Evolutionary conservation across 2,329 filamentous ascomycete genomes (phyloP).

Genomic region (Hymenoscyphus linearis): DNA sequence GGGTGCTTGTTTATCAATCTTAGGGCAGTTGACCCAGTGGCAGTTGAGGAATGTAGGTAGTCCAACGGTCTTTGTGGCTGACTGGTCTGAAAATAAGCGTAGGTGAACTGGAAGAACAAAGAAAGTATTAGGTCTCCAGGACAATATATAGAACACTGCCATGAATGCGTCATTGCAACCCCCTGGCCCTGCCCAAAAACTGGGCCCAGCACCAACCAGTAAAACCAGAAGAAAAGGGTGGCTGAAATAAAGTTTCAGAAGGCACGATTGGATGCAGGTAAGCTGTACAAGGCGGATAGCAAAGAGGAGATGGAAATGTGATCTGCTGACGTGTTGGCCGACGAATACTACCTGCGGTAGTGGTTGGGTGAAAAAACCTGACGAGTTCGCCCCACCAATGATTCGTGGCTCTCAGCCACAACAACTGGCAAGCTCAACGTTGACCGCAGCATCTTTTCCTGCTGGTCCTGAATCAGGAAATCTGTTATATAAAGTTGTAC

Average conservation of each 20-base stretch:
- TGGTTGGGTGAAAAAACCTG: too few species aligned
- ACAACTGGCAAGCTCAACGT: too few species aligned
- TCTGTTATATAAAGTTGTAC: too few species aligned
- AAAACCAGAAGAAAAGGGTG: not conserved
- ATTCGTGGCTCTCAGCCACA: too few species aligned
- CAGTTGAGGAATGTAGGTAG: not conserved
- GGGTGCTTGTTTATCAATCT: not conserved
- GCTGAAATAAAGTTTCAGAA: not conserved
- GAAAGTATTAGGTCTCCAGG: not conserved
- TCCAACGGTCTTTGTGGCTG: not conserved
- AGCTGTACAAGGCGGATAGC: not conserved
- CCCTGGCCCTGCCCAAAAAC: not conserved
- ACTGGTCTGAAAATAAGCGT: not conserved
- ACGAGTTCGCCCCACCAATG: too few species aligned
- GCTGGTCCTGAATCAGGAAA: too few species aligned
- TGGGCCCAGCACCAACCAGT: not conserved
- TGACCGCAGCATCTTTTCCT: too few species aligned
- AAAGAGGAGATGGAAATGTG: not conserved
- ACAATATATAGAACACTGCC: not conserved
- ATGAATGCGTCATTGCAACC: not conserved
- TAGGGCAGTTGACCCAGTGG: not conserved
- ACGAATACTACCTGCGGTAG: too few species aligned
- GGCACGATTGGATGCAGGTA: not conserved
- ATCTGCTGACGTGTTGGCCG: not conserved
- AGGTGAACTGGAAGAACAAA: not conserved